Base-by-base conservation (phyloP, 495 filamentous ascomycete species). In the Podospora appendiculata region DNA sequence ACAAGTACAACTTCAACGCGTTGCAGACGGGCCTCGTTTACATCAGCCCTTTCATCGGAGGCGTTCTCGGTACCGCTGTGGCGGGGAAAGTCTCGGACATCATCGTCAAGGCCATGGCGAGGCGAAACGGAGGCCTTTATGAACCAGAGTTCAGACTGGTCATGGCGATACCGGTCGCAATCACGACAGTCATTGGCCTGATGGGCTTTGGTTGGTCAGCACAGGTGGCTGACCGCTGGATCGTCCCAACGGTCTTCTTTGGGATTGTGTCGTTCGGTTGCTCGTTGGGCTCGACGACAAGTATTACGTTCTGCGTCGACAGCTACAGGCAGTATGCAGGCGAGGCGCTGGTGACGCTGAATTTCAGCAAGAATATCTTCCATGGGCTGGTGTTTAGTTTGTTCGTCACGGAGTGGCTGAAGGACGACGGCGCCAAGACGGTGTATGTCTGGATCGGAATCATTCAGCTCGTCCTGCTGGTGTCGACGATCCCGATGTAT, bases 191-290 rank as follows among this genome's bases (percentile, higher is more conserved):
- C 7, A 84, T 92, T 33, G 93, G 92, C 3, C 75, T 96, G 39
- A 93, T 96, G 80, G 92, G 89, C 9, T 96, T 91, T 62, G 92
- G 92, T 5, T 96, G 92, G 92, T 89, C 84, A 32, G 89, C 88
- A 0, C 66, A 86, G 47, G 73, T 80, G 25, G 72, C 75, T n/a
- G 79, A 95, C 65, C 70, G 77, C 14, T 95, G 89, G 87, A 93
- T 94, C 51, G 89, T 96, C 18, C 93, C 93, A 1, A 95, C 92
- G 0, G 64, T 94, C 0, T 96, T 96, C 72, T 96, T 96, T 57
- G 91, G 90, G 1, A 63, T 94, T 42, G 85, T 96, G 51, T 94
- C 89, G 13, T 98, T 98, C 64, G 93, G 93, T 3, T 96, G 93
- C 65, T 86, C 87, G 41, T 77, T 96, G 9, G 92, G 90, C 1